Conservation (phyloP, 345 rosid genomes). For the Rubroshorea leprosula region DNA sequence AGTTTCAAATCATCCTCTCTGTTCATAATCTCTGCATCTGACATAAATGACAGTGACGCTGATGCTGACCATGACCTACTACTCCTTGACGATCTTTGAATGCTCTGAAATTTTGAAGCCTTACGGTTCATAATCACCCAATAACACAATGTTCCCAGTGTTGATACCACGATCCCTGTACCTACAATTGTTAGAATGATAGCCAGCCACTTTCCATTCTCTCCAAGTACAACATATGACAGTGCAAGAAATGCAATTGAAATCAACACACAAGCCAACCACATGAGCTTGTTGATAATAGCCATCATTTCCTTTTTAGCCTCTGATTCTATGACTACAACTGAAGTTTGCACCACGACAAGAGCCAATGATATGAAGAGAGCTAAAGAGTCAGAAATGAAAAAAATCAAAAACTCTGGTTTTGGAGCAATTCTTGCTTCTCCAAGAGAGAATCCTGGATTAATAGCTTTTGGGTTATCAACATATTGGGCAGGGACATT, state of each 20-base stretch:
- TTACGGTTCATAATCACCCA: slow-evolving; percentile 73
- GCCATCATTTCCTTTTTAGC: slow-evolving; percentile 81
- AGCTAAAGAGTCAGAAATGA: slow-evolving; percentile 76
- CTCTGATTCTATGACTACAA: slow-evolving; percentile 73
- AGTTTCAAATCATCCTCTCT: slow-evolving; percentile 50
- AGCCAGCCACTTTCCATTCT: slow-evolving; percentile 52
- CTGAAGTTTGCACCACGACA: slow-evolving; percentile 91
- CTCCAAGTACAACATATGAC: slow-evolving; percentile 71
- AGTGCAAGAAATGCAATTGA: slow-evolving; percentile 79
- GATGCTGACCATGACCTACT: slow-evolving; percentile 36
- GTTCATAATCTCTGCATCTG: slow-evolving; percentile 56
- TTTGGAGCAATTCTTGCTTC: slow-evolving; percentile 59
- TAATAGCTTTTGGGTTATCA: slow-evolving; percentile 33
- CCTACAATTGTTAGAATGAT: slow-evolving; percentile 51
- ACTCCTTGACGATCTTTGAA: slow-evolving; percentile 36
- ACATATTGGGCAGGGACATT: slow-evolving; percentile 75
- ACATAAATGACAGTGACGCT: slow-evolving; percentile 44
- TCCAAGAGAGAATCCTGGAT: slow-evolving; percentile 38
- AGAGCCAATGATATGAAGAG: slow-evolving; percentile 91
- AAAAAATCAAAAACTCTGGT: slow-evolving; percentile 55
- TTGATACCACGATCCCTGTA: slow-evolving; percentile 66
- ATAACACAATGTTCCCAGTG: slow-evolving; percentile 83
- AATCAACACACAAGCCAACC: slow-evolving; percentile 84
- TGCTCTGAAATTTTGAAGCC: slow-evolving; percentile 40
- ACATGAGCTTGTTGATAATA: slow-evolving; percentile 88